Percentiles rank a stretch among this genome's conserved stretches.
These are phyloP conservation scores for Acer campestre DNA, from an alignment of 345 rosid species.

Conservation along the genomic window DNA sequence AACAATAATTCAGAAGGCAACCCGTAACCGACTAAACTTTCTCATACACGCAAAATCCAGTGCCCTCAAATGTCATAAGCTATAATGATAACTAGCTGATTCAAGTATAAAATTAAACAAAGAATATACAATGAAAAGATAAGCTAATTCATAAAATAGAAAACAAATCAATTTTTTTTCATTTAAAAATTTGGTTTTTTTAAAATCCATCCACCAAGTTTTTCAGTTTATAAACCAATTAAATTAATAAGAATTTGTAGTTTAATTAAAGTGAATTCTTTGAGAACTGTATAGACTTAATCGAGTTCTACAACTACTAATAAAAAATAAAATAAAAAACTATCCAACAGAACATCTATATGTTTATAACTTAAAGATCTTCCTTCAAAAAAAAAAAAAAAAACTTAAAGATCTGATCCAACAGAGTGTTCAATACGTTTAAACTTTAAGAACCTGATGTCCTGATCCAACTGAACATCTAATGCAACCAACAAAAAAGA, in stretches of 20 bases:
- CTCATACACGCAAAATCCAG: neutral
- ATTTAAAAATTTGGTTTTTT: too few species aligned
- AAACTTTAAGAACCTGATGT: neutral
- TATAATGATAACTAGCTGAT: neutral
- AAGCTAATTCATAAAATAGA: neutral
- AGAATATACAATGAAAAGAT: neutral
- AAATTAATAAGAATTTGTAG: too few species aligned
- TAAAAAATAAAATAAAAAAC: too few species aligned
- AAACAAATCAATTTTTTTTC: neutral
- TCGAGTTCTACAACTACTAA: too few species aligned
- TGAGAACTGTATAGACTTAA: too few species aligned
- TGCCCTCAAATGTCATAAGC: neutral
- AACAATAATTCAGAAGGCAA: neutral
- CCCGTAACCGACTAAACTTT: neutral
- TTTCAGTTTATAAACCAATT: too few species aligned
- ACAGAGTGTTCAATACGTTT: neutral
- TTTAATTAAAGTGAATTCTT: too few species aligned
- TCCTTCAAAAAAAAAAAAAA: neutral
- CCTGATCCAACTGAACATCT: neutral
- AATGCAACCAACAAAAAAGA: too few species aligned
- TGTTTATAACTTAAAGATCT: neutral
- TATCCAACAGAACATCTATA: neutral
- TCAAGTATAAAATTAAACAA: neutral
- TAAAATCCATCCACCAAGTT: too few species aligned
- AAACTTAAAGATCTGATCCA: neutral